Evolutionary conservation across 768 basidiomycete species (phyloP), one percentile per base, ranked within the genome.

Genomic region (Podaxis mareebaensis): DNA sequence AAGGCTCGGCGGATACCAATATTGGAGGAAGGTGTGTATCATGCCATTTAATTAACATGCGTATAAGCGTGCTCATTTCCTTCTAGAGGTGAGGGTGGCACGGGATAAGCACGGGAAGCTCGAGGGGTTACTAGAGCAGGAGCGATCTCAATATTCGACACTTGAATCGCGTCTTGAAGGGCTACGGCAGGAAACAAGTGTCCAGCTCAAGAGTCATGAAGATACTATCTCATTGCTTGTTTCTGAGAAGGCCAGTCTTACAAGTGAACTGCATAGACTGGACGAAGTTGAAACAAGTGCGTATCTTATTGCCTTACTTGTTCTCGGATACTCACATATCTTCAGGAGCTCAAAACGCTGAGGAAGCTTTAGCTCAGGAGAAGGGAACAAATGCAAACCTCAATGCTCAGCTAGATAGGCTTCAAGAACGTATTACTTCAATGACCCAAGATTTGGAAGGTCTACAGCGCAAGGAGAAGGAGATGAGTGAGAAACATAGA

Each of bases 191-290:
- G 61, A 77, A 58, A 76, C 72, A 40, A 75, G 76, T 57, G 65
- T 67, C 1, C 64, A 70, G 28, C 70, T 78, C 44, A 79, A 83
- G 67, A 88, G 82, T 67, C 88, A 90, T 67, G 86, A 85, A 64
- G 87, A 87, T 68, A 91, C 90, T 0, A 91, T 95, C 62, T 80
- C 88, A 52, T 72, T 90, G n/a, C 79, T 95, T 13, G 91, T 93
- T 20, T 81, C 86, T 2, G 91, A 92, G 69, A 91, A 91, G 73
- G 81, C 85, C 6, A 78, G 82, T 20, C 77, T 92, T 39, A 75
- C 78, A 15, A 71, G 81, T n/a, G 84, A 87, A 46, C 71, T 90
- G 46, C 81, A 88, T 66, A 82, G 82, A 56, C 70, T 89, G 52
- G 83, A 85, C 49, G 82, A 78, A 53, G 73, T 83, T n/a, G 89